Evolutionary conservation across 805 yeast genomes (phyloP).

Genomic region (Kuraishia borneana): DNA sequence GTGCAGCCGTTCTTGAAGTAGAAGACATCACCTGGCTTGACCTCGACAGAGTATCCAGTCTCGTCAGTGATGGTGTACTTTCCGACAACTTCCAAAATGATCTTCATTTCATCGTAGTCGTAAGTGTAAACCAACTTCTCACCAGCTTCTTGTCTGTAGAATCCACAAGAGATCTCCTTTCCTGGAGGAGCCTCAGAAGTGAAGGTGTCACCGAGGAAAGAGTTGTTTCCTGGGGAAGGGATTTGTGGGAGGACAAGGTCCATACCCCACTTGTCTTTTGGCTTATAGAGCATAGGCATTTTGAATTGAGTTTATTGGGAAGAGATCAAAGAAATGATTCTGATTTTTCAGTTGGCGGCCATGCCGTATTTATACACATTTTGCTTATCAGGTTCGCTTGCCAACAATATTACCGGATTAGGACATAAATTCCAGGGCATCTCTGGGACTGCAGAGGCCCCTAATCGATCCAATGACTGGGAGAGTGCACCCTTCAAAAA

Average conservation of each 20-base stretch:
- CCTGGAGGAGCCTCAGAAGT: slow-evolving; percentile 51
- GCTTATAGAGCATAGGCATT: slow-evolving; percentile 47
- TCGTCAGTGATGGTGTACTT: slow-evolving; percentile 52
- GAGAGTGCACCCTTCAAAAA: no score
- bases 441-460: no score
- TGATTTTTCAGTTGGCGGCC: no score
- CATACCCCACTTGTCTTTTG: slow-evolving; percentile 36
- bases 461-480: no score
- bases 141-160: slow-evolving; percentile 60
- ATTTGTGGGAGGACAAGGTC: slow-evolving; percentile 45
- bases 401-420: no score
- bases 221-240: slow-evolving; percentile 56
- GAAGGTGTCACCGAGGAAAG: slow-evolving; percentile 58
- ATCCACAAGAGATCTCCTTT: slow-evolving; percentile 53
- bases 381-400: no score
- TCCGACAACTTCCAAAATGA: slow-evolving; percentile 58
- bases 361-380: no score
- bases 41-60: slow-evolving; percentile 46
- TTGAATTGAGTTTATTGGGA: no score
- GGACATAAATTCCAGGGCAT: no score
- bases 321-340: no score
- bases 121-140: slow-evolving; percentile 59
- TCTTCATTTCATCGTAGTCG: slow-evolving; percentile 59
- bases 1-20: slow-evolving; percentile 61
- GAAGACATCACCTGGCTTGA: slow-evolving; percentile 55